Percentiles rank a stretch among this genome's conserved stretches.
phyloP scores from a whole-genome alignment of 441 rosid species.

The Arabidopsis lyrata region DNA sequence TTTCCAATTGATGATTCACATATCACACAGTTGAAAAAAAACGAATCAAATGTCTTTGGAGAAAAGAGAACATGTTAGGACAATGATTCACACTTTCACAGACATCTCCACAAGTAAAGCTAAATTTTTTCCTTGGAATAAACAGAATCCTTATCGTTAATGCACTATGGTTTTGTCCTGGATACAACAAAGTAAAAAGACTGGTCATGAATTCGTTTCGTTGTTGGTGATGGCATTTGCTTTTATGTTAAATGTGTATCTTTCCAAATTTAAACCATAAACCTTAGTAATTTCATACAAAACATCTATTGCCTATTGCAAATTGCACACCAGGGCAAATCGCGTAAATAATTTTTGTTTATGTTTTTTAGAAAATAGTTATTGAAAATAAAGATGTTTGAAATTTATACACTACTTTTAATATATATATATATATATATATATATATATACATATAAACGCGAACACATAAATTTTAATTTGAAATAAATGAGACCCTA shows the following conservation, averaged over 20 bases:
- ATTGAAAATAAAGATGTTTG: not conserved
- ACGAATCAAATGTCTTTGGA: no score
- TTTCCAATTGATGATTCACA: not conserved
- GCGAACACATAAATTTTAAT: not conserved
- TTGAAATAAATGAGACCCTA: not conserved
- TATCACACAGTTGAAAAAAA: no score
- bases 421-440: not conserved
- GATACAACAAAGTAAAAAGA: not conserved
- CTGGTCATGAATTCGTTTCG: not conserved
- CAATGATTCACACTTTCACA: not conserved
- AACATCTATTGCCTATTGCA: not conserved
- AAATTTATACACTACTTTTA: not conserved
- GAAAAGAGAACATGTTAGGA: not conserved
- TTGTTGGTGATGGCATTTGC: not conserved
- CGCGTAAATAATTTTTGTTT: not conserved
- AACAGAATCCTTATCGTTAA: not conserved
- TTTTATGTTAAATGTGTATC: not conserved
- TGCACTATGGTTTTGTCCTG: not conserved
- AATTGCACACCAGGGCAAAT: not conserved
- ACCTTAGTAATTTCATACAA: not conserved
- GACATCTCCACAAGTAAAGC: not conserved
- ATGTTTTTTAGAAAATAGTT: not conserved
- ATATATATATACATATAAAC: no score
- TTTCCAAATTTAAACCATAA: not conserved
- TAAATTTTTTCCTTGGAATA: not conserved